phyloP scores from a whole-genome alignment of 1,284 basidiomycete species.

The Ganoderma meredithae region DNA sequence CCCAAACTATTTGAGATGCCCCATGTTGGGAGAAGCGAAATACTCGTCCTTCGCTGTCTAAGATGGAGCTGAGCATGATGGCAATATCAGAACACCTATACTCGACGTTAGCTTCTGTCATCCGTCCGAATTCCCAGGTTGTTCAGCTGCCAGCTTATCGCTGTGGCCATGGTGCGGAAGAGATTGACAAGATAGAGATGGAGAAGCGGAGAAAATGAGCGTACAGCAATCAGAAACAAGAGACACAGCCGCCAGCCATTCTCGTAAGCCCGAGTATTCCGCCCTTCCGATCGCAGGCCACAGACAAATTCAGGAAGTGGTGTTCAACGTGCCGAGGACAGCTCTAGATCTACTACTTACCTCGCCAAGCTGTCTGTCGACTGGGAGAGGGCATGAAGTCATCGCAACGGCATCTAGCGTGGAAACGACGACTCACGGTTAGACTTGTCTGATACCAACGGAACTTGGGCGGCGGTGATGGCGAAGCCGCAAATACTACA shows the following conservation, averaged over 20 bases:
- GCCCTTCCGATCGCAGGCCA: background rate
- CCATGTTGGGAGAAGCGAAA: background rate
- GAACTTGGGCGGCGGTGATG: background rate
- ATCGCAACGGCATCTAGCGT: background rate
- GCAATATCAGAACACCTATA: background rate
- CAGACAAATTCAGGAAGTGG: background rate
- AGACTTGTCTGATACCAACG: background rate
- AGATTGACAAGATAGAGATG: background rate
- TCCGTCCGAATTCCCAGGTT: background rate
- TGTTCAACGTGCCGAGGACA: background rate
- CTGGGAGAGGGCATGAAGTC: background rate
- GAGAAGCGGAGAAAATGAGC: background rate
- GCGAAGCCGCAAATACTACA: background rate
- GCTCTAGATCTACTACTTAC: background rate
- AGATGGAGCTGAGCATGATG: background rate
- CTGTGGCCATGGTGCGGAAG: background rate
- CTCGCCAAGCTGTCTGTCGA: background rate
- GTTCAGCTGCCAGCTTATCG: background rate
- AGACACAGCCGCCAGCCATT: background rate
- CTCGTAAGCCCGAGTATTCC: background rate
- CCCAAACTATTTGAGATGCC: background rate
- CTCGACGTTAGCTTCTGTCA: background rate
- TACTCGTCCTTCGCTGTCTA: background rate
- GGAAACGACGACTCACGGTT: background rate
- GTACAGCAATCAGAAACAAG: background rate